Percentiles rank a stretch among this genome's conserved stretches.
phyloP scores from a whole-genome alignment of 441 rosid species.

The Biscutella laevigata region DNA sequence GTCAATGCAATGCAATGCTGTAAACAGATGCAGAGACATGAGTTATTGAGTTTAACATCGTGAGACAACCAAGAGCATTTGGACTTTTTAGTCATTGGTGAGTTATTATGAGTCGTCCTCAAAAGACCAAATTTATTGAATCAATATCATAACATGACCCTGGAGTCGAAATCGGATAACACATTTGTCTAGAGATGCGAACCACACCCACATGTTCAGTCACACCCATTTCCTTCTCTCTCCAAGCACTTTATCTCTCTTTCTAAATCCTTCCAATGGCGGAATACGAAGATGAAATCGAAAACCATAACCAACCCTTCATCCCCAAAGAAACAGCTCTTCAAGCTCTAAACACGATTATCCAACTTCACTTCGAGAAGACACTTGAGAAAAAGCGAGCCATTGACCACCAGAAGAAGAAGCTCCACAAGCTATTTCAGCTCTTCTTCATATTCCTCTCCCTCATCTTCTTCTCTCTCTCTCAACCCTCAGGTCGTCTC shows the following conservation, averaged over 20 bases:
- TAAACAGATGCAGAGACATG: no score
- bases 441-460: constrained; percentile 79
- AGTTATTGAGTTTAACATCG: no score
- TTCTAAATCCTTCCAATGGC: constrained; percentile 42
- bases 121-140: no score
- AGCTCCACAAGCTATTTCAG: constrained; percentile 74
- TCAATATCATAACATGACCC: no score
- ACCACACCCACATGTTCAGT: constrained; percentile 20
- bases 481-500: constrained; percentile 55
- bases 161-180: constrained; percentile 15
- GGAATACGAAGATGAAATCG: constrained; percentile 37
- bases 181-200: constrained; percentile 17
- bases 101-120: no score
- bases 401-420: constrained; percentile 89
- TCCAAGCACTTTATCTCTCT: constrained; percentile 2
- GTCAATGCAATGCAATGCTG: no score
- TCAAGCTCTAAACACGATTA: constrained; percentile 83
- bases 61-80: no score
- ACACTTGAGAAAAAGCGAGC: constrained; percentile 87
- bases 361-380: constrained; percentile 93
- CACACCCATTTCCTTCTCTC: constrained; percentile 1
- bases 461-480: constrained; percentile 42
- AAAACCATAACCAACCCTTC: constrained; percentile 29
- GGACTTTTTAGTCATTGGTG: no score
- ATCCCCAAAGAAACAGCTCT: constrained; percentile 78